A percentile compares a stretch with the other conserved stretches of the same genome.
phyloP scores from a whole-genome alignment of 169 alveolate genomes.

The Plasmodium vivax region DNA sequence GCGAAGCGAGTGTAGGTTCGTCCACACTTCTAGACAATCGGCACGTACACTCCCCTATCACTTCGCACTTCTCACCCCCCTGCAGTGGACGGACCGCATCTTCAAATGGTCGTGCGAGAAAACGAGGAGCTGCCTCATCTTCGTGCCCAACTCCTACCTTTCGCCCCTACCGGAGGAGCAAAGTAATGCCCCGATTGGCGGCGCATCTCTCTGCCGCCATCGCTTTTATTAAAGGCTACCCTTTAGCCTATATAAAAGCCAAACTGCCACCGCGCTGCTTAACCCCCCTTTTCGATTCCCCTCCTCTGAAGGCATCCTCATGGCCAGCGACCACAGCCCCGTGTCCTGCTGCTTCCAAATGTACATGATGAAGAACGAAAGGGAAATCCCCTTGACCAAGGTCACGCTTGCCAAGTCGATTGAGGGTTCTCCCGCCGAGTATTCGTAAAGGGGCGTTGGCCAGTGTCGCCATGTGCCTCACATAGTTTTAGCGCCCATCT shows the following conservation, averaged over 20 bases:
- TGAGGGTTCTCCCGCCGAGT: not conserved
- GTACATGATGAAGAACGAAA: constrained; percentile 69
- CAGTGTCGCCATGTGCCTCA: not conserved
- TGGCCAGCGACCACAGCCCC: constrained; percentile 86
- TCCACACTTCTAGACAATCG: not conserved
- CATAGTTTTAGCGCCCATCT: not conserved
- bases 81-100: constrained; percentile 85
- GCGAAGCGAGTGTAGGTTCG: not conserved
- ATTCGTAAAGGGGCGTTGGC: not conserved
- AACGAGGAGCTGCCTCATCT: constrained; percentile 76
- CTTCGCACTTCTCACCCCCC: not conserved
- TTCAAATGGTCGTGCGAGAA: constrained; percentile 83
- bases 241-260: not conserved
- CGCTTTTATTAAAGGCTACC: not conserved
- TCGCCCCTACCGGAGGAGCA: constrained; percentile 77
- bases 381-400: constrained; percentile 53
- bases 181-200: constrained; percentile 14
- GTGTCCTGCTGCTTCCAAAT: constrained; percentile 82
- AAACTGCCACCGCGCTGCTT: not conserved
- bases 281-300: not conserved
- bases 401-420: constrained; percentile 8
- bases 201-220: not conserved
- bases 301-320: constrained; percentile 62
- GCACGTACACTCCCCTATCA: not conserved
- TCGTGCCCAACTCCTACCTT: constrained; percentile 78